Evolutionary conservation across 768 basidiomycete genomes (phyloP).

Genomic region (Suillus variegatus): DNA sequence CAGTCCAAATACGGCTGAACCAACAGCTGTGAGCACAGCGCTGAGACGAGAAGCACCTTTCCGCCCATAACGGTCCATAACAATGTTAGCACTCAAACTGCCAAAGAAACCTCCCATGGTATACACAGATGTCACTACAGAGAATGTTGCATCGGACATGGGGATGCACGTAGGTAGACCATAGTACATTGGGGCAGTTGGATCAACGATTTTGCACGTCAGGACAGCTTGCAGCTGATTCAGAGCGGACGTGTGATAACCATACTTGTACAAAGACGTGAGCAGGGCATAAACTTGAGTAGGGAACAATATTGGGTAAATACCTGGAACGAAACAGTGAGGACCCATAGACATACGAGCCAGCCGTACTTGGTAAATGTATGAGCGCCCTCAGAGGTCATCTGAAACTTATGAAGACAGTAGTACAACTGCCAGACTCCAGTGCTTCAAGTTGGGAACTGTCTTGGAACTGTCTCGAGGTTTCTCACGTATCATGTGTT

Average conservation of each 20-base stretch:
- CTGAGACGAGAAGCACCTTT: constrained; percentile 65
- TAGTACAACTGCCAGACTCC: not conserved
- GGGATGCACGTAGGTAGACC: constrained; percentile 74
- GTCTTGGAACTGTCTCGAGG: not conserved
- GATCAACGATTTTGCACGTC: constrained; percentile 55
- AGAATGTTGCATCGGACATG: constrained; percentile 77
- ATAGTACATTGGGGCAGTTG: constrained; percentile 22
- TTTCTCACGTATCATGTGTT: not conserved
- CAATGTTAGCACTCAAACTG: constrained; percentile 62
- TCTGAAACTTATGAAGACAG: not conserved
- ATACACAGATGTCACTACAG: constrained; percentile 81
- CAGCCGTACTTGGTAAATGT: constrained; percentile 65
- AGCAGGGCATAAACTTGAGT: not conserved
- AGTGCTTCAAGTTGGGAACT: not conserved
- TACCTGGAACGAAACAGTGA: constrained; percentile 59
- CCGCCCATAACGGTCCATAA: constrained; percentile 74
- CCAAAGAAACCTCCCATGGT: constrained; percentile 87
- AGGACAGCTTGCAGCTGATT: constrained; percentile 85
- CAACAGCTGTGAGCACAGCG: constrained; percentile 54
- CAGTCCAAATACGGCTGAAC: constrained; percentile 67
- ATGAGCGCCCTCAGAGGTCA: constrained; percentile 16
- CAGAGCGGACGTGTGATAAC: constrained; percentile 90
- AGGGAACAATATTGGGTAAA: constrained; percentile 10
- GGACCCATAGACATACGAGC: constrained; percentile 67
- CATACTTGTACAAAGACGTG: constrained; percentile 51